These are phyloP conservation scores for Balansia obtecta DNA, from an alignment of 2,329 filamentous ascomycete species.

Conservation along the genomic window DNA sequence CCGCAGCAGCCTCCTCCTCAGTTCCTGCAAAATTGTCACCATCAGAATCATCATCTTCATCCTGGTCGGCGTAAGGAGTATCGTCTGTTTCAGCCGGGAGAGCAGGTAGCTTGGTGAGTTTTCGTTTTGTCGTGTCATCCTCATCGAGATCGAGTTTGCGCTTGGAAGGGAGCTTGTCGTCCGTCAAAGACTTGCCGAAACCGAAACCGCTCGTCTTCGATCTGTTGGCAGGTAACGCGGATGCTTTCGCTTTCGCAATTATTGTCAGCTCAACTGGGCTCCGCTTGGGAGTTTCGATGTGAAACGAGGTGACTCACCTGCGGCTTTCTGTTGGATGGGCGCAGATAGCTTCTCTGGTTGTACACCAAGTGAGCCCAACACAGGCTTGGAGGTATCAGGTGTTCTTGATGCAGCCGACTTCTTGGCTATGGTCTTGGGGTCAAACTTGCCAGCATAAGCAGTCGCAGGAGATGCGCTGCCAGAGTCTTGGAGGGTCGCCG, in stretches of 20 bases:
- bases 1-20: conserved; percentile 80
- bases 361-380: conserved; percentile 33
- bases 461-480: conserved; percentile 37
- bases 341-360: conserved; percentile 23
- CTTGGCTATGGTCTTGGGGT: conserved; percentile 76
- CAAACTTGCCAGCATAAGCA: conserved; percentile 67
- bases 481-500: conserved; percentile 30
- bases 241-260: conserved; percentile 30
- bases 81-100: conserved; percentile 54
- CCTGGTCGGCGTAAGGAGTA: conserved; percentile 48
- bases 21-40: conserved; percentile 66
- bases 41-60: conserved; percentile 60
- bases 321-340: conserved; percentile 20
- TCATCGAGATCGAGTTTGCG: conserved; percentile 77
- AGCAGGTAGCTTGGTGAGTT: conserved; percentile 80
- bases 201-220: conserved; percentile 76
- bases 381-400: conserved; percentile 36
- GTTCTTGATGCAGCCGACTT: conserved; percentile 53
- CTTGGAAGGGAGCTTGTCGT: conserved; percentile 57
- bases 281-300: neutral
- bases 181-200: conserved; percentile 54
- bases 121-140: conserved; percentile 75
- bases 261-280: neutral
- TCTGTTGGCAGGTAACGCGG: conserved; percentile 52
- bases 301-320: conserved; percentile 22